Evolutionary conservation across 768 basidiomycete genomes (phyloP), one percentile per base, ranked within the genome.

Genomic region (Boletus sp.): DNA sequence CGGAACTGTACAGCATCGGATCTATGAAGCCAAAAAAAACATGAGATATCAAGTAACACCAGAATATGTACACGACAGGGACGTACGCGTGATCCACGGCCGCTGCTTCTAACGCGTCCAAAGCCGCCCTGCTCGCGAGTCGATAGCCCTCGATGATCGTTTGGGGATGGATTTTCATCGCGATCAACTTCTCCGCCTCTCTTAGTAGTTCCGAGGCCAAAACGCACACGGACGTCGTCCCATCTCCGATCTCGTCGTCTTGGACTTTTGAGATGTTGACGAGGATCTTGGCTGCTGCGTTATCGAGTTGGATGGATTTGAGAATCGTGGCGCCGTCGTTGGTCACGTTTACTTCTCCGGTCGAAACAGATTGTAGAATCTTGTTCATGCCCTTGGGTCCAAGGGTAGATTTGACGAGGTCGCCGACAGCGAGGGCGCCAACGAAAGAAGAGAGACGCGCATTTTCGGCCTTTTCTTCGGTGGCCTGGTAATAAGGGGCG

Each of bases 361-460:
- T 84, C 6, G 94, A 92, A 2, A 75, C 85, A 2, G 93, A 95
- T 73, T 95, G 96, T 15, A 99, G 84, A 60, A 99, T 98, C 79
- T 98, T 98, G 86, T 98, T 98, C 96, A 98, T 99, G 54, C 97
- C 97, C 75, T 99, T 98, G 24, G 97, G 97, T 9, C 97, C 97
- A 3, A 99, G 83, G 8, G 97, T 99, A 1, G 94, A 96, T 77
- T 98, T 98, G 67, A 99, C 96, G 62, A 99, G 86, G 77, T 99
- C 97, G 42, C 97, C 97, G 35, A 99, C 82, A 0, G 97, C 97
- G 64, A 97, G 85, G 7, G 97, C 96, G 35, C 97, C 97, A 53
- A 99, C 92, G 73, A 99, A 99, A 4, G 94, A 96, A 4, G 94
- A 94, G 63, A 99, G 87, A 75, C 96, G 92, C 71, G 96, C 96